A percentile compares a stretch with the other conserved stretches of the same genome.
Conservation (phyloP, 176 grass and related monocot genomes). For the Neostapfia colusana region DNA sequence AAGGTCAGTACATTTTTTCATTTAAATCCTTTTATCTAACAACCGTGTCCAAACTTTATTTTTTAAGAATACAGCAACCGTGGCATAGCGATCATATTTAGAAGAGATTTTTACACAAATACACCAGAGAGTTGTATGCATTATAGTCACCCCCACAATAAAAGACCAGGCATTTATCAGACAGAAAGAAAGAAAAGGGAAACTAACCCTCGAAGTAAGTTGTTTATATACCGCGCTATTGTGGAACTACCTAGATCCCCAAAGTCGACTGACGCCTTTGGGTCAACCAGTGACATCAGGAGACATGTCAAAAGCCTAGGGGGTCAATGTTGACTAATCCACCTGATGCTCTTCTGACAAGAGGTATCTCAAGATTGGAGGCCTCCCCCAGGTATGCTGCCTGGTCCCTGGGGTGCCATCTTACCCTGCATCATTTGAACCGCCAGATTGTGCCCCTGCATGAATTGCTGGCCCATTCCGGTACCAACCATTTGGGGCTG, state of each 20-base stretch:
- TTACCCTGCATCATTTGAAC: constrained; percentile 83
- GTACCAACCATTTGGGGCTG: constrained; percentile 60
- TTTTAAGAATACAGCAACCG: too few relatives aligned
- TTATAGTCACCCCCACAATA: too few relatives aligned
- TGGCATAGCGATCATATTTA: too few relatives aligned
- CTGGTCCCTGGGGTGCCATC: constrained; percentile 46
- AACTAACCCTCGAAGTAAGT: background rate
- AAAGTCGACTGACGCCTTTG: background rate
- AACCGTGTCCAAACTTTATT: too few relatives aligned
- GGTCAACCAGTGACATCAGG: background rate
- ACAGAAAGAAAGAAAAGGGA: background rate
- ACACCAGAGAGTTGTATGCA: too few relatives aligned
- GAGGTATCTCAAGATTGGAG: constrained; percentile 50
- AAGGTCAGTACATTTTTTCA: too few relatives aligned
- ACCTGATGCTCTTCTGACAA: background rate
- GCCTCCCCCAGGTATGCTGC: constrained; percentile 61
- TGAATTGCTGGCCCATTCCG: constrained; percentile 68
- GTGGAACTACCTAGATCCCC: background rate
- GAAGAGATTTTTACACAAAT: too few relatives aligned
- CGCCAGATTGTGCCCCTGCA: constrained; percentile 58
- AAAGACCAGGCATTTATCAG: background rate
- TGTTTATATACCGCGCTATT: background rate
- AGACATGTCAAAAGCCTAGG: background rate
- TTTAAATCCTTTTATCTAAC: too few relatives aligned
- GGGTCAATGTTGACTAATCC: background rate